Percentiles rank a stretch among this genome's conserved stretches.
phyloP scores from a whole-genome alignment of 164 flowering plant species.

The Stephania cephalantha region DNA sequence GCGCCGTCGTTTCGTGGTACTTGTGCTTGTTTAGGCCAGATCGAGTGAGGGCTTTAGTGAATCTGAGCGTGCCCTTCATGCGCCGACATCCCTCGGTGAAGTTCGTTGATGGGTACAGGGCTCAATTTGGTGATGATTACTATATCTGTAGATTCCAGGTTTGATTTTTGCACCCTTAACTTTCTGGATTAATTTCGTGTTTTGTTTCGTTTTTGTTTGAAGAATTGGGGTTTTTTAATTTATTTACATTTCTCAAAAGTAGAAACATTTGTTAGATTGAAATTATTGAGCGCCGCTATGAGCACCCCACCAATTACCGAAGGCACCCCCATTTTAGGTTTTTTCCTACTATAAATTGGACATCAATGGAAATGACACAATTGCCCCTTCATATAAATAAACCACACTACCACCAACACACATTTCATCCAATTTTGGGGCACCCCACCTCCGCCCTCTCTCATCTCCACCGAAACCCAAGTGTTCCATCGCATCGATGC shows the following conservation, averaged over 20 bases:
- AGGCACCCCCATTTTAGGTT: no score
- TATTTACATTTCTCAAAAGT: not conserved
- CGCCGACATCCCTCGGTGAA: constrained; percentile 39
- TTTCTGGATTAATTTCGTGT: not conserved
- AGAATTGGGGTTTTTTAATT: not conserved
- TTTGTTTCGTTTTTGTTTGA: not conserved
- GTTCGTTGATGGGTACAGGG: constrained; percentile 31
- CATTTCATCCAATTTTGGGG: no score
- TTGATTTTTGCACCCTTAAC: not conserved
- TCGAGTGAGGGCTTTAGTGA: constrained; percentile 53
- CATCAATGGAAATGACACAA: no score
- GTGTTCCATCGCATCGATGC: no score
- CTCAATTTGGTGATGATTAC: constrained; percentile 46
- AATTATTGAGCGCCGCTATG: no score
- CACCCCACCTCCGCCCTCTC: no score
- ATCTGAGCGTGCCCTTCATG: constrained; percentile 34
- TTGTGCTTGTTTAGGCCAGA: constrained; percentile 57
- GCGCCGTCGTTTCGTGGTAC: constrained; percentile 54
- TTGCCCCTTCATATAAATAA: no score
- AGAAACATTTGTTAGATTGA: not conserved
- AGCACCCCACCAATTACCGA: no score
- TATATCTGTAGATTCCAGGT: constrained; percentile 70
- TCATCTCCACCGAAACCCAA: no score
- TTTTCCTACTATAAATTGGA: no score
- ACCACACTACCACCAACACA: no score